Percentiles rank a stretch among this genome's conserved stretches.
phyloP scores from a whole-genome alignment of 1,284 basidiomycete species.

The Neolentinus lepideus region DNA sequence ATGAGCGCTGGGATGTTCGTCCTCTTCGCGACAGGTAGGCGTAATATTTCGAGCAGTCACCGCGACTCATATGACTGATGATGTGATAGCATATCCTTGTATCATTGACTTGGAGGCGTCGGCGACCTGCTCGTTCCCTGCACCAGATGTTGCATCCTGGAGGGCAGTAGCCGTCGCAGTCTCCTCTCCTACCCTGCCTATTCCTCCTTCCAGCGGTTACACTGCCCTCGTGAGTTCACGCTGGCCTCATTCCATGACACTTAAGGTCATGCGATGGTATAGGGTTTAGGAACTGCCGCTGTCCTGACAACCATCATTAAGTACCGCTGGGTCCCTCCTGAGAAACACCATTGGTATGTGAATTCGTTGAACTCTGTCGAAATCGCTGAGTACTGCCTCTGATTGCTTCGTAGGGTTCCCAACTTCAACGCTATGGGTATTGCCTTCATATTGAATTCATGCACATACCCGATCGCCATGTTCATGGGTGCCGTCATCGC shows the following conservation, averaged over 20 bases:
- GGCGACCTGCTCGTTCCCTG: conserved; percentile 44
- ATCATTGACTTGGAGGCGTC: conserved; percentile 36
- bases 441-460: conserved; percentile 46
- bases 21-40: conserved; percentile 43
- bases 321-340: conserved; percentile 44
- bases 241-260: not conserved
- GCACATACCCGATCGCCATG: conserved; percentile 45
- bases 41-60: not conserved
- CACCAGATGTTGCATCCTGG: conserved; percentile 58
- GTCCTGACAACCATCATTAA: conserved; percentile 41
- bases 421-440: conserved; percentile 63
- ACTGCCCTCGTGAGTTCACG: conserved; percentile 37
- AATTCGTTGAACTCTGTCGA: not conserved
- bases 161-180: conserved; percentile 42
- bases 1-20: conserved; percentile 52
- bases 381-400: too few relatives aligned
- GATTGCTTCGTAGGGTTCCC: conserved; percentile 26
- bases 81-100: conserved; percentile 44
- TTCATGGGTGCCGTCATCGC: conserved; percentile 1
- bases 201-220: conserved; percentile 53
- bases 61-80: not conserved
- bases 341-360: conserved; percentile 35
- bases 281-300: conserved; percentile 38
- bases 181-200: conserved; percentile 24
- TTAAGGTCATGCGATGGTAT: not conserved